These are phyloP conservation scores for Plantago elongata DNA, from an alignment of 257 asterid species.

Conservation along the genomic window DNA sequence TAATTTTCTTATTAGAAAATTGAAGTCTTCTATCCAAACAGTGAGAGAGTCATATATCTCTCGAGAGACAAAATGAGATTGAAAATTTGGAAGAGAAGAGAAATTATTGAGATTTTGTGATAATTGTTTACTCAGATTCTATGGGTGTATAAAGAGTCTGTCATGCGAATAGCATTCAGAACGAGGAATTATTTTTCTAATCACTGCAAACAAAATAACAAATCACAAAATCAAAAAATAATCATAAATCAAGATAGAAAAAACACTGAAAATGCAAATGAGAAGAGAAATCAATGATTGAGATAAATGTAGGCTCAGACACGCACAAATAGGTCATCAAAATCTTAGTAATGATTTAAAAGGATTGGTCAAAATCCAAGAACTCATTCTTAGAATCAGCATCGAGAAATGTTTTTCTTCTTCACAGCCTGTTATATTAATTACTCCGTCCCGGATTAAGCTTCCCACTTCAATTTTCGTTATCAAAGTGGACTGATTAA, in stretches of 20 bases:
- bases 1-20: too few relatives aligned
- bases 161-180: slow-evolving; percentile 53
- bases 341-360: background rate
- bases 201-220: slow-evolving; percentile 33
- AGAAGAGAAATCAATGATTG: too few relatives aligned
- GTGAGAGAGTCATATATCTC: too few relatives aligned
- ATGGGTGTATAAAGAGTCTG: slow-evolving; percentile 53
- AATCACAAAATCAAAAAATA: background rate
- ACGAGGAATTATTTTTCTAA: slow-evolving; percentile 50
- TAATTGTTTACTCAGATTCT: slow-evolving; percentile 49
- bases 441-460: too few relatives aligned
- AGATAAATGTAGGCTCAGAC: slow-evolving; percentile 52
- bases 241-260: background rate
- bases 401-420: slow-evolving; percentile 64
- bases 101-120: background rate
- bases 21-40: too few relatives aligned
- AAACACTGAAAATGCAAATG: background rate
- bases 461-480: too few relatives aligned
- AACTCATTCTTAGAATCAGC: slow-evolving; percentile 35
- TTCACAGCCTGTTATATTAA: too few relatives aligned
- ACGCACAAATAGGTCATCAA: slow-evolving; percentile 79
- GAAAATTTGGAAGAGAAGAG: too few relatives aligned
- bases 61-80: too few relatives aligned
- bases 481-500: too few relatives aligned
- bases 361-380: slow-evolving; percentile 6